Evolutionary conservation across 768 basidiomycete genomes (phyloP).

Genomic region (Macrolepiota dolichaula): DNA sequence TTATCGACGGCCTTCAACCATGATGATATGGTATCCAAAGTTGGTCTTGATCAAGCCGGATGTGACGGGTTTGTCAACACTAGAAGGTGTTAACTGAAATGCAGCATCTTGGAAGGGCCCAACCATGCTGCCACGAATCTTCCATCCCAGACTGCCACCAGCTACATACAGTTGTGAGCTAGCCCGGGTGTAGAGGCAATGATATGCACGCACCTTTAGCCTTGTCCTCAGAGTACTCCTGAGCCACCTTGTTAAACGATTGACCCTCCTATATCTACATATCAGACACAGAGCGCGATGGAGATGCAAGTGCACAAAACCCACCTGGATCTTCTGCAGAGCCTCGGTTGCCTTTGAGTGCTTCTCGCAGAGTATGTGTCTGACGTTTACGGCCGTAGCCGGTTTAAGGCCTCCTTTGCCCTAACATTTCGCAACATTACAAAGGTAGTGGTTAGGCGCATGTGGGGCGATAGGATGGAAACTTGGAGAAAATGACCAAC

Average conservation of each 20-base stretch:
- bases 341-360: conserved; percentile 79
- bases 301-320: not conserved
- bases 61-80: conserved; percentile 71
- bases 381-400: conserved; percentile 80
- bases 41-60: conserved; percentile 79
- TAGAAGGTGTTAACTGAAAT: conserved; percentile 75
- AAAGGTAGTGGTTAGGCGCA: conserved; percentile 1
- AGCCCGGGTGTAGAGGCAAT: too few species aligned
- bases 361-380: conserved; percentile 88
- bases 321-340: conserved; percentile 73
- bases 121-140: conserved; percentile 84
- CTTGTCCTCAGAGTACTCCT: conserved; percentile 90
- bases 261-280: conserved; percentile 53
- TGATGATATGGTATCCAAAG: conserved; percentile 87
- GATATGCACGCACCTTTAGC: conserved; percentile 59
- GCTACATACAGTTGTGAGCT: conserved; percentile 43
- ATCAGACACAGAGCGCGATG: not conserved
- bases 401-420: conserved; percentile 65
- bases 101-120: conserved; percentile 89
- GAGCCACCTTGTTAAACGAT: conserved; percentile 84
- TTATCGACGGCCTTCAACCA: conserved; percentile 76
- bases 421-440: conserved; percentile 20
- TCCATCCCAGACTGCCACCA: conserved; percentile 87
- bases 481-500: conserved; percentile 18
- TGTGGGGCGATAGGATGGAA: not conserved